phyloP scores from a whole-genome alignment of 1,139 yeast genomes.

The Blastobotrys persicus region DNA sequence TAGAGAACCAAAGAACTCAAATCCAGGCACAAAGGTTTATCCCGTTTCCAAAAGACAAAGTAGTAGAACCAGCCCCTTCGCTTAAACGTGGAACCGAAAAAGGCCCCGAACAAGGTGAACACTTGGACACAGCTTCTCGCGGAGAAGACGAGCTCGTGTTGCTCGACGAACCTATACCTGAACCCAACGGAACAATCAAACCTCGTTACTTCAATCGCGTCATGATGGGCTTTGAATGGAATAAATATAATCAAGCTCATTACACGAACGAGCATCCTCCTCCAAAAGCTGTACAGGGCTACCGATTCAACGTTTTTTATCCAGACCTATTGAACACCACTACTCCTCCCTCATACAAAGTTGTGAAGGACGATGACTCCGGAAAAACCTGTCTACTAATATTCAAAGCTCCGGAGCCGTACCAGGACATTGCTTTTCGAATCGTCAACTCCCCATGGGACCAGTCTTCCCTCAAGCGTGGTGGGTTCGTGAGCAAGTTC shows the following conservation, averaged over 20 bases:
- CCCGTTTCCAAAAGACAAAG: background rate
- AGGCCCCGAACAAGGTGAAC: conserved; percentile 1
- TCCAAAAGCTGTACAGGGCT: conserved; percentile 42
- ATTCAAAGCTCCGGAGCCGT: conserved; percentile 38
- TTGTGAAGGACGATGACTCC: conserved; percentile 27
- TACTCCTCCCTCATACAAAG: conserved; percentile 36
- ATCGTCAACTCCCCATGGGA: conserved; percentile 42
- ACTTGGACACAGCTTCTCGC: conserved; percentile 14
- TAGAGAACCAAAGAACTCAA: background rate
- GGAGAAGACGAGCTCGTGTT: conserved; percentile 24
- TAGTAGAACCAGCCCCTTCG: background rate
- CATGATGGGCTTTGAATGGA: conserved; percentile 40
- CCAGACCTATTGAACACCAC: conserved; percentile 34
- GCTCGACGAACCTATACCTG: conserved; percentile 10
- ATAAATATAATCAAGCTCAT: conserved; percentile 38
- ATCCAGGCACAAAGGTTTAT: background rate
- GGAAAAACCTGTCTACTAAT: conserved; percentile 33
- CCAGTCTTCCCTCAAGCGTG: conserved; percentile 31
- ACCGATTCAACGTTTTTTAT: conserved; percentile 39
- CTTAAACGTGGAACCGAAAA: background rate
- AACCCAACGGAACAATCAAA: conserved; percentile 22
- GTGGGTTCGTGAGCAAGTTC: conserved; percentile 36
- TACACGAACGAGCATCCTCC: conserved; percentile 39
- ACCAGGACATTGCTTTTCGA: conserved; percentile 39
- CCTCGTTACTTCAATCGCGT: conserved; percentile 38